Evolutionary conservation across 1,139 yeast species (phyloP), one percentile per base, ranked within the genome.

Genomic region (Debaryomyces udenii): DNA sequence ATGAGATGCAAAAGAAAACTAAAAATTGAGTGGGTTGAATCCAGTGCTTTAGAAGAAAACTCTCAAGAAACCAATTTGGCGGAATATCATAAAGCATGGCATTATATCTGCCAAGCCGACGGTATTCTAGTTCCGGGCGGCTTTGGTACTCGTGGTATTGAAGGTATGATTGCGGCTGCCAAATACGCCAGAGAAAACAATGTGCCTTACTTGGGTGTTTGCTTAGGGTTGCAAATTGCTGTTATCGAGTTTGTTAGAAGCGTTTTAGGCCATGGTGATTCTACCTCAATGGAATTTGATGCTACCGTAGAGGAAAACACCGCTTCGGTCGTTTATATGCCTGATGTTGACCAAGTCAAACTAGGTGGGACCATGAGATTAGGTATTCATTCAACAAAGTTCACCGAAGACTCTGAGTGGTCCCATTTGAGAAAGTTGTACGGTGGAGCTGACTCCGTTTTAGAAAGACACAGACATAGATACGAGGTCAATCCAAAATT

Each of bases 341-440:
- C 99, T 37, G 99, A 94, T 66, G 91, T 93, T 48, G 96, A 90
- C 68, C 94, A 90, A 73, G 83, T 87, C 51, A 90, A 89, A 62
- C 80, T 94, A 72, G 99, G 99, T 50, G 99, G 99, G 55, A 93
- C 98, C 42, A 94, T 94, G 99, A 84, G 99, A 74, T 79, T 94
- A 55, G 99, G 99, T 57, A 76, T 89, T 50, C 89, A 96, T 66
- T 81, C 91, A 52, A 89, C 98, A 36, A 80, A 78, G 53, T 94
- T 94, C 76, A 85, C 82, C 57, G 70, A 71, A 10, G 82, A 74
- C 50, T 68, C 88, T 34, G 83, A 86, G 53, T 76, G 83, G 81
- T 80, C 93, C 41, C 78, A 74, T 49, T 80, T 93, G 57, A 83
- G 89, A 64, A 78, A 81, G 67, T 76, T 94, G 44, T 93, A 94